Evolutionary conservation across 352 stramenopile species (phyloP), one percentile per base, ranked within the genome.

Genomic region (Hyaloperonospora arabidopsidis): DNA sequence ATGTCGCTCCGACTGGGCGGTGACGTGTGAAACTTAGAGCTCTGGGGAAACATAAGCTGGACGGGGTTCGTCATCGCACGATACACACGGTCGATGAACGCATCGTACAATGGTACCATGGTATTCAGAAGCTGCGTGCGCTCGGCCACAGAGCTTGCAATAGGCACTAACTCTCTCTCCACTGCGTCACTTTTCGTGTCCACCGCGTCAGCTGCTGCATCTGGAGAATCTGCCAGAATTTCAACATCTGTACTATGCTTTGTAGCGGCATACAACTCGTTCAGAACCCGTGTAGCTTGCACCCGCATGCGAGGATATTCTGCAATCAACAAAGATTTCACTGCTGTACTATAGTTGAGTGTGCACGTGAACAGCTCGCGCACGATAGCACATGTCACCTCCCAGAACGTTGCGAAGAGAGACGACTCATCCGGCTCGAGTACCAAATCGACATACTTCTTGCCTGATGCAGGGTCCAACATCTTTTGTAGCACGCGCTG

Each of bases 41-140:
- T 90, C 32, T 91, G 76, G 8, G 84, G 84, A 50, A 94, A 94
- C 84, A 94, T 94, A 59, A 94, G 79, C 57, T 90, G 68, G 36
- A 94, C 88, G 38, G 82, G 84, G 23, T 81, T 84, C 2, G 72
- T 74, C 51, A 94, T 72, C 1, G 76, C 73, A 10, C 74, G 67
- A 36, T 81, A 84, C 3, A 70, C 67, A 1, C 73, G 66, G 22
- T 89, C 79, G 17, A 83, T 78, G 66, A 87, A 94, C 6, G 73
- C 75, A 19, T 90, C 77, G 23, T 76, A 69, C 2, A 94, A 58
- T 13, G 78, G 69, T 12, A 59, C 52, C 72, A 94, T 87, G 10
- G 79, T 70, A 21, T 89, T 76, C 14, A 94, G 50, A 21, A 94
- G 58, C 51, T 88, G 83, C n/a, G 62, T 78, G 8, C 68, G 63